Base-by-base conservation (phyloP, 768 basidiomycete species). In the Trametes cinnabarina region DNA sequence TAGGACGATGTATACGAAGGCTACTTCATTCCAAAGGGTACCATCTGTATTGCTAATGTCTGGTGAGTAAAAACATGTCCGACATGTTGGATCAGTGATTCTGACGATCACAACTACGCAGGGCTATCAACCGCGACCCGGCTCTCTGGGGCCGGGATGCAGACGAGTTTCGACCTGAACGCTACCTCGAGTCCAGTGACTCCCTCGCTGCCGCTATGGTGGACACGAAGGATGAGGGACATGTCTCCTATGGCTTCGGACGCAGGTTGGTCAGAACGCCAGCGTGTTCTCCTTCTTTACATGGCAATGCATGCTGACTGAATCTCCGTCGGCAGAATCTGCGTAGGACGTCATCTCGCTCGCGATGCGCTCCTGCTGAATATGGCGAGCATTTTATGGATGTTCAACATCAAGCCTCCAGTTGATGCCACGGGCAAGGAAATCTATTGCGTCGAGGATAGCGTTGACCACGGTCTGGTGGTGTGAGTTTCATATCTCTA, bases 61-160 rank as follows among this genome's bases (percentile, higher is more conserved):
- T 64, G 63, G 63, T 61, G 26, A 12, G 51, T 22, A 32, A 6
- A 32, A 32, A 32, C 30, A 32, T 14, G 19, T 42, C 26, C 12
- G 15, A 15, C 15, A 26, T 5, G 1, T 79, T 82, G 44, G 71
- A 80, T n/a, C 79, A 77, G 42, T 76, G 82, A 58, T 77, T 76
- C 6, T 35, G 63, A 30, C 63, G 61, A 17, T 82, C 73, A 62
- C 77, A 75, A 1, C 68, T 80, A 17, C 80, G 81, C 0, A 63
- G 70, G 14, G 64, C 60, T 17, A 83, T 85, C 65, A 74, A 79
- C 43, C 82, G 82, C 0, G 77, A 79, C 22, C 71, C 81, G 20
- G 82, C 78, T 61, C 46, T 60, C 14, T 59, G 58, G 64, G 61
- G 57, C 23, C 46, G 17, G 26, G 55, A 62, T 26, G 57, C 61